Conservation (phyloP, 495 filamentous ascomycete genomes). For the Monascus purpureus region DNA sequence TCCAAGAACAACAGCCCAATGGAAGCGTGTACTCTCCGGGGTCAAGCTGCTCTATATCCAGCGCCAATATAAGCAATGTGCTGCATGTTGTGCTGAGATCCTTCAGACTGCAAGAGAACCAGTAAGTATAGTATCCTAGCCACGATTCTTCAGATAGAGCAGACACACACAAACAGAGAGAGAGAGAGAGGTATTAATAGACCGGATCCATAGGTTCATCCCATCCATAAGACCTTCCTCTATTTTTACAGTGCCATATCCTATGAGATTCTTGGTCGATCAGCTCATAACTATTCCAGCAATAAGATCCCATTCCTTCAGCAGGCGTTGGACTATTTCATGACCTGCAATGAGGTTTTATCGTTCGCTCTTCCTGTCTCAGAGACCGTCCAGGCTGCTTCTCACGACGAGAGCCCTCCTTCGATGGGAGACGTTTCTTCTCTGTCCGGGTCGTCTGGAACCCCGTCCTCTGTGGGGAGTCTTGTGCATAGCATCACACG, state of each 20-base stretch:
- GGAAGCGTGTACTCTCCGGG: constrained; percentile 16
- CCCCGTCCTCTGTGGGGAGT: neutral
- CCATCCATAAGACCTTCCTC: constrained; percentile 24
- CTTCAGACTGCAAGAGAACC: constrained; percentile 10
- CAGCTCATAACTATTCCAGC: constrained; percentile 27
- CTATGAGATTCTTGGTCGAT: constrained; percentile 26
- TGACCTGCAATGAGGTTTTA: constrained; percentile 11
- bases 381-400: neutral
- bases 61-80: constrained; percentile 33
- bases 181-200: constrained; percentile 2
- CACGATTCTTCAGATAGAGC: neutral
- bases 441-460: constrained; percentile 1
- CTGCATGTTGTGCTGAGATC: constrained; percentile 17
- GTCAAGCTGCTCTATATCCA: constrained; percentile 25
- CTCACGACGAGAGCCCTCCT: neutral
- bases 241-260: constrained; percentile 32
- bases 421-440: constrained; percentile 5
- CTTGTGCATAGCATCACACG: constrained; percentile 3
- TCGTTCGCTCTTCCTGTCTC: constrained; percentile 5
- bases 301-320: constrained; percentile 24
- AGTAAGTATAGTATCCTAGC: constrained; percentile 10
- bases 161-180: neutral
- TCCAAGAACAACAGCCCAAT: constrained; percentile 12
- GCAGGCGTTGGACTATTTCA: constrained; percentile 17
- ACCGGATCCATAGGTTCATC: constrained; percentile 25